Evolutionary conservation across 768 basidiomycete genomes (phyloP).

Genomic region (Trametes elegans): DNA sequence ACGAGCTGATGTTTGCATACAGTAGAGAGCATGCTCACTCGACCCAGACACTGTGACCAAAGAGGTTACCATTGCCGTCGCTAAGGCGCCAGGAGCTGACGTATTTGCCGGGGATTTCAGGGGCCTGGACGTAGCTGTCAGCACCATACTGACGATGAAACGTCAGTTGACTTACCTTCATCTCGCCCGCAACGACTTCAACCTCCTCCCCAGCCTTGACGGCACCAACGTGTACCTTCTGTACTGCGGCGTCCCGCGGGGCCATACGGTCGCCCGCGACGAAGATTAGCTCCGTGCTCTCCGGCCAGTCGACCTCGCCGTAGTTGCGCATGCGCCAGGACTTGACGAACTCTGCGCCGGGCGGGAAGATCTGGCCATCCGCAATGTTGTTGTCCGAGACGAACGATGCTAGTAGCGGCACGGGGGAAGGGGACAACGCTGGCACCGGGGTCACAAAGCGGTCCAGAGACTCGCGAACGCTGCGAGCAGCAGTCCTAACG

Average conservation of each 20-base stretch:
- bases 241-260: conserved; percentile 31
- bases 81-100: conserved; percentile 75
- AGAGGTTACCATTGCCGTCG: conserved; percentile 55
- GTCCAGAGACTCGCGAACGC: conserved; percentile 3
- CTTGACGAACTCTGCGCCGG: conserved; percentile 85
- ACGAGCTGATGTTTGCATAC: neutral
- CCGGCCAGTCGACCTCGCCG: conserved; percentile 64
- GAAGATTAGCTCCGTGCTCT: conserved; percentile 63
- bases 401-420: conserved; percentile 51
- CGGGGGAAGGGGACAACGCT: neutral
- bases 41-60: conserved; percentile 77
- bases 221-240: conserved; percentile 48
- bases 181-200: conserved; percentile 68
- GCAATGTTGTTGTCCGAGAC: conserved; percentile 68
- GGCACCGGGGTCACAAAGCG: neutral
- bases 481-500: neutral
- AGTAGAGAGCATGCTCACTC: conserved; percentile 52
- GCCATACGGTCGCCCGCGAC: conserved; percentile 67
- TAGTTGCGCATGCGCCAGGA: conserved; percentile 76
- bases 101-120: conserved; percentile 70
- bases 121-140: conserved; percentile 48
- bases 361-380: conserved; percentile 74
- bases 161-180: conserved; percentile 52
- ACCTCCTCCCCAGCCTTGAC: conserved; percentile 57
- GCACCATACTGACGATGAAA: neutral